Percentiles rank a stretch among this genome's conserved stretches.
Evolutionary conservation across 2,329 filamentous ascomycete genomes (phyloP).

Genomic region (Hymenoscyphus infarciens): DNA sequence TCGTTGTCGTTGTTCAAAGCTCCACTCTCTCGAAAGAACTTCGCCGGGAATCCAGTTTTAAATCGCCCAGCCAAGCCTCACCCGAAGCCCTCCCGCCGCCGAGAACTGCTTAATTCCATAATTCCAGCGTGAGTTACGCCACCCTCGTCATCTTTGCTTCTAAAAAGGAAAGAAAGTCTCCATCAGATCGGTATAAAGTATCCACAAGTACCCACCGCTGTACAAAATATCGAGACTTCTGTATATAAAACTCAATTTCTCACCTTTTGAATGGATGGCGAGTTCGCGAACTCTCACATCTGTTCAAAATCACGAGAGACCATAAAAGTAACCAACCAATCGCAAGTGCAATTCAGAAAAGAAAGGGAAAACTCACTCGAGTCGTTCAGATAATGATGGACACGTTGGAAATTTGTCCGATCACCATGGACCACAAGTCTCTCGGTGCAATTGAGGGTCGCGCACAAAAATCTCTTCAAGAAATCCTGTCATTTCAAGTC

Average conservation of each 20-base stretch:
- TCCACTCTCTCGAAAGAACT: too few relatives aligned
- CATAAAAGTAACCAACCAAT: not conserved
- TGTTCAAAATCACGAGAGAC: not conserved
- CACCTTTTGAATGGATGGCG: not conserved
- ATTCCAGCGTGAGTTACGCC: not conserved
- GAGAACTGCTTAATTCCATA: not conserved
- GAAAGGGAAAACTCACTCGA: not conserved
- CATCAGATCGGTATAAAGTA: not conserved
- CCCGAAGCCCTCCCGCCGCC: slow-evolving; percentile 4
- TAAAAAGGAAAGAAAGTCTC: not conserved
- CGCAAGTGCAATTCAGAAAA: not conserved
- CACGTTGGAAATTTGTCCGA: not conserved
- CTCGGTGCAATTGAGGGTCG: slow-evolving; percentile 6
- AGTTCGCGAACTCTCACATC: not conserved
- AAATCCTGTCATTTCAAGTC: not conserved
- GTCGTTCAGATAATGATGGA: not conserved
- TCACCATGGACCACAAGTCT: not conserved
- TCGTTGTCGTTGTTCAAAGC: not conserved
- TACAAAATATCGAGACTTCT: not conserved
- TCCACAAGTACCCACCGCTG: not conserved
- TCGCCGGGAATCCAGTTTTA: not conserved
- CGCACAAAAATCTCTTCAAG: not conserved
- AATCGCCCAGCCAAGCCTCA: not conserved
- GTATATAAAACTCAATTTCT: not conserved
- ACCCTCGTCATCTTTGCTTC: not conserved